Base-by-base conservation (phyloP, 805 yeast species). In the Blastobotrys attinorum region DNA sequence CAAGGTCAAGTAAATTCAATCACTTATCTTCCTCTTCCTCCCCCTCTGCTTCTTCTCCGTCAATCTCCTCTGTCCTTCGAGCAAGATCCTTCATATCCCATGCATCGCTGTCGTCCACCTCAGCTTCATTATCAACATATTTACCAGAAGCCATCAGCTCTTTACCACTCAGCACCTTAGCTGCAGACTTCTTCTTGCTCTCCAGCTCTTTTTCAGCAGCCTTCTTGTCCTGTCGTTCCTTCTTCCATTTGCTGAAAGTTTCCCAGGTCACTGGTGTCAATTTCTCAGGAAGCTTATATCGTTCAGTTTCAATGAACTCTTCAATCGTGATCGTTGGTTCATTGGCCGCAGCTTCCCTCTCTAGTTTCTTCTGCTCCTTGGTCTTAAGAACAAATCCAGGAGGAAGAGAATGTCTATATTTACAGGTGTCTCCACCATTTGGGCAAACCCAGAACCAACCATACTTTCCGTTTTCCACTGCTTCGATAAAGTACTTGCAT, bases 371-470 rank as follows among this genome's bases (percentile, higher is more conserved):
- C 64, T 92, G 96, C 62, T 92, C 98, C 66, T 89, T 90, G 31
- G 98, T 94, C 73, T 92, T 92, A 67, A 92, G 76, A 46, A 86
- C 94, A 65, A 88, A 94, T 1, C 98, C 99, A 38, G 94, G 89
- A 33, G 99, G 99, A 59, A 92, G 72, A 6, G 97, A 83, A 65
- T 92, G 99, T 65, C 77, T 81, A 70, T 92, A 92, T 71, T 82
- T 90, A 76, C 99, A 92, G 48, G 77, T 82, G 48, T 83, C 78
- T 52, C 96, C 97, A 33, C 90, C 89, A 55, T 86, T 86, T 22
- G 98, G 98, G 70, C 98, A 92, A 17, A 75, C 73, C 98, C 98
- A 92, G 66, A 92, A 89, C 98, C 98, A 92, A 59, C 98, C 98
- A 62, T 92, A 92, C 61, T 90, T 90, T 46, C 90, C 92, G 59